Evolutionary conservation across 169 alveolate genomes (phyloP).

Genomic region (Plasmodium sp.): DNA sequence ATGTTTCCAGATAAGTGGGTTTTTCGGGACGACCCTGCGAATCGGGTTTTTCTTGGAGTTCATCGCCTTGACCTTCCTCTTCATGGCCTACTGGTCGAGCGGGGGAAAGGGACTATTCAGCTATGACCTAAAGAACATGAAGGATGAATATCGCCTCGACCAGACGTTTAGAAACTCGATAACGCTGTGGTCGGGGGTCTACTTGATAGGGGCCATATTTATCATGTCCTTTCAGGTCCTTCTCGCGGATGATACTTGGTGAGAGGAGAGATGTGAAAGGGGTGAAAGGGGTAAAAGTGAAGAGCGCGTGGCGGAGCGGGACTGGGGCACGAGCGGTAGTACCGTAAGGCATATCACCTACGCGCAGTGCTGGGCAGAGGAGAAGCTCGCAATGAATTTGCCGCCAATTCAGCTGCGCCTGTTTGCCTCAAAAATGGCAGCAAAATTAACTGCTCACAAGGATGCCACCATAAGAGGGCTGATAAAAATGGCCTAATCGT

Average conservation of each 20-base stretch:
- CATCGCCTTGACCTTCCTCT: constrained; percentile 84
- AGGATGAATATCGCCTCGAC: constrained; percentile 87
- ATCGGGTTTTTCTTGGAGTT: constrained; percentile 88
- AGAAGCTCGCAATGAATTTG: background rate
- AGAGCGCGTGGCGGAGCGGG: background rate
- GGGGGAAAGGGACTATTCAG: constrained; percentile 91
- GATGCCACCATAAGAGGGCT: background rate
- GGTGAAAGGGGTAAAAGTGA: background rate
- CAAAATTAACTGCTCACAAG: background rate
- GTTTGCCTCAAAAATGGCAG: background rate
- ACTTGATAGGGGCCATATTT: constrained; percentile 89
- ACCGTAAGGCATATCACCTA: background rate
- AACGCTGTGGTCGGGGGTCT: constrained; percentile 85
- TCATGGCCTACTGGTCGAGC: constrained; percentile 86
- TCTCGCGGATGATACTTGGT: constrained; percentile 94
- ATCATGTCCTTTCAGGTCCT: constrained; percentile 92
- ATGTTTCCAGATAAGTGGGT: constrained; percentile 84
- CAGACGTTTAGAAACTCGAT: constrained; percentile 83
- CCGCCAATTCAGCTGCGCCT: background rate
- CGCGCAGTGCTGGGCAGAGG: background rate
- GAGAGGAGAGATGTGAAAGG: background rate
- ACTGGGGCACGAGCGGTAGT: background rate
- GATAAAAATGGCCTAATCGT: background rate
- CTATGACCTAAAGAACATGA: constrained; percentile 87
- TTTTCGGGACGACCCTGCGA: constrained; percentile 84